phyloP scores from a whole-genome alignment of 192 early-diverging fungal genomes.

The Phycomyces blakesleeanus region DNA sequence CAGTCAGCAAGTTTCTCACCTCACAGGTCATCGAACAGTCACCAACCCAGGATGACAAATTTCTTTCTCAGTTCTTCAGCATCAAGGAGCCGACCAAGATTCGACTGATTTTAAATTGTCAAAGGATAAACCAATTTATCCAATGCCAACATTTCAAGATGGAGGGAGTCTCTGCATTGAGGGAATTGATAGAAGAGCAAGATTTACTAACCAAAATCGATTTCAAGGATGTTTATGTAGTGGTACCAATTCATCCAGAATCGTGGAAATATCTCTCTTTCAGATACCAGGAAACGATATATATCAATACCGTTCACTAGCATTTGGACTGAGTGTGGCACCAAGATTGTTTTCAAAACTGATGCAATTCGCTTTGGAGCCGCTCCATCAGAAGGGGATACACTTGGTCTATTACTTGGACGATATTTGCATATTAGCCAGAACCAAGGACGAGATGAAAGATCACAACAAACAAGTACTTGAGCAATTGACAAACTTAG shows the following conservation, averaged over 20 bases:
- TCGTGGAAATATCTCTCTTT: conserved; percentile 12
- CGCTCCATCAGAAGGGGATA: conserved; percentile 7
- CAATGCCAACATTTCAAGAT: conserved; percentile 30
- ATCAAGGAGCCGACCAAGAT: conserved; percentile 18
- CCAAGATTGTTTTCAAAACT: conserved; percentile 19
- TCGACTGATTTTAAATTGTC: conserved; percentile 14
- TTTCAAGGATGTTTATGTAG: conserved; percentile 23
- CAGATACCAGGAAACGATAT: conserved; percentile 2
- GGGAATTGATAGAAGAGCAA: conserved; percentile 17
- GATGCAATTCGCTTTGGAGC: conserved; percentile 21
- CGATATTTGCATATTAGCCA: conserved; percentile 18
- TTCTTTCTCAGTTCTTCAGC: conserved; percentile 8
- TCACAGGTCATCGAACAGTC: conserved; percentile 1
- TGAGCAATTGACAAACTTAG: neutral
- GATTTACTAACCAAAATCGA: conserved; percentile 25
- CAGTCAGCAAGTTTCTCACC: conserved; percentile 9
- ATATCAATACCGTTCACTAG: conserved; percentile 12
- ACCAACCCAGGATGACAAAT: conserved; percentile 2
- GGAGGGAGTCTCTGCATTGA: conserved; percentile 25
- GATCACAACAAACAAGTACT: neutral
- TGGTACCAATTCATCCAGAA: conserved; percentile 14
- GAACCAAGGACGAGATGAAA: conserved; percentile 6
- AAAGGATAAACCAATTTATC: conserved; percentile 14
- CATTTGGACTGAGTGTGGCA: conserved; percentile 20
- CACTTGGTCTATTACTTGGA: conserved; percentile 15